Percentiles rank a stretch among this genome's conserved stretches.
Conservation (phyloP, 1,284 basidiomycete genomes). For the Leccinum angustisporum region DNA sequence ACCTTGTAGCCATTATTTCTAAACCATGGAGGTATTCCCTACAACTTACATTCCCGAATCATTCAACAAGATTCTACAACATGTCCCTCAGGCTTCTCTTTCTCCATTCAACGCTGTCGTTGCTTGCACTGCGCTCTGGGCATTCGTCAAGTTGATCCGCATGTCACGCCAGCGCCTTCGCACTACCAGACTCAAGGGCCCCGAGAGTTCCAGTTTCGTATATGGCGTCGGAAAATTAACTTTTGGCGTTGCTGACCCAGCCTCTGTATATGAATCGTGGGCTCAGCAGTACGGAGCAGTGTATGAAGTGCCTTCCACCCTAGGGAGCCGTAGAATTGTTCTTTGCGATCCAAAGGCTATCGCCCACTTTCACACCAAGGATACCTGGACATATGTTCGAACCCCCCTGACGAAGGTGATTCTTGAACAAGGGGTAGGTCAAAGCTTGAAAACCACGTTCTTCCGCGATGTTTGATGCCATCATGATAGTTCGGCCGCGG, state of each 20-base stretch:
- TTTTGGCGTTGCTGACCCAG: background rate
- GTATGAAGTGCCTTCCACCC: background rate
- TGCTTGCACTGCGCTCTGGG: background rate
- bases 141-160: background rate
- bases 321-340: background rate
- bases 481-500: background rate
- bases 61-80: background rate
- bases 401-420: background rate
- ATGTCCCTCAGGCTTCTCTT: background rate
- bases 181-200: too few species aligned
- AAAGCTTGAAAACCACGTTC: background rate
- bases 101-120: background rate
- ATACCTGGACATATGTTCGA: background rate
- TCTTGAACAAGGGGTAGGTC: background rate
- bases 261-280: background rate
- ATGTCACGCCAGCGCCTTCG: background rate
- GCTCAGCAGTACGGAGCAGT: background rate
- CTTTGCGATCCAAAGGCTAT: background rate
- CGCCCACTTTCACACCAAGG: background rate
- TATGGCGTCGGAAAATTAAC: background rate
- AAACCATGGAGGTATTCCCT: background rate
- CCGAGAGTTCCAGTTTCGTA: background rate
- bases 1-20: background rate
- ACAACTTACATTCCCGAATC: background rate
- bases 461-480: background rate